Base-by-base conservation (phyloP, 1,284 basidiomycete genomes). In the Rhodotorula sp. region DNA sequence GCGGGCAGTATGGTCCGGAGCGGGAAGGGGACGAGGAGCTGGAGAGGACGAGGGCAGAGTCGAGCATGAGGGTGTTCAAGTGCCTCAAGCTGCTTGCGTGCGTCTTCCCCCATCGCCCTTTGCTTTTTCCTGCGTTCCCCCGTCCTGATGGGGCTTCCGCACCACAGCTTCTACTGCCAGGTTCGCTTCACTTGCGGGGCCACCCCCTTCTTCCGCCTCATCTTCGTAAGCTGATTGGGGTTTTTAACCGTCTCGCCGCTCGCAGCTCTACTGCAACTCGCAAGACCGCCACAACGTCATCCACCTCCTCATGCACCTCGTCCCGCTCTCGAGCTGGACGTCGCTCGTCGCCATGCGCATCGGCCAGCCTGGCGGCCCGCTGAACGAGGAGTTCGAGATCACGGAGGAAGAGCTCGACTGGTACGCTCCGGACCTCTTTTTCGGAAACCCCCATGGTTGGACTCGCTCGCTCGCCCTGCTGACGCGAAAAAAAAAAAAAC, bases 221-320 rank as follows among this genome's bases (percentile, higher is more conserved):
- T 10, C 57, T n/a, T 18, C 31, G 10, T 44, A 0, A 16, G n/a
- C 5, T 52, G 22, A 1, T 20, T 53, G 26, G n/a, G n/a, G n/a
- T n/a, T n/a, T n/a, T n/a, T n/a, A n/a, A n/a, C 15, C 18, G 18
- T n/a, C 4, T 9, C 0, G 7, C 24, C n/a, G 31, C n/a, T 24
- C 28, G 5, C 66, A 73, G 65, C 70, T 74, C 10, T 67, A 70
- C 46, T 60, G 66, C 59, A 58, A 55, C 24, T 69, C 65, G 8
- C 52, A 62, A 18, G 71, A 72, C 67, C 70, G 72, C 61, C 73
- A 74, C 59, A 65, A 68, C 48, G 64, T 70, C 18, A 70, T 64
- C 55, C 70, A 74, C 47, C 55, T 74, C 1, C 26, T 72, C 40
- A 51, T 62, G 16, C 64, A 57, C 22, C 64, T 74, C 47, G 55